Evolutionary conservation across 371 early-diverging fungal species (phyloP), one percentile per base, ranked within the genome.

Genomic region (Nematocida sp.): DNA sequence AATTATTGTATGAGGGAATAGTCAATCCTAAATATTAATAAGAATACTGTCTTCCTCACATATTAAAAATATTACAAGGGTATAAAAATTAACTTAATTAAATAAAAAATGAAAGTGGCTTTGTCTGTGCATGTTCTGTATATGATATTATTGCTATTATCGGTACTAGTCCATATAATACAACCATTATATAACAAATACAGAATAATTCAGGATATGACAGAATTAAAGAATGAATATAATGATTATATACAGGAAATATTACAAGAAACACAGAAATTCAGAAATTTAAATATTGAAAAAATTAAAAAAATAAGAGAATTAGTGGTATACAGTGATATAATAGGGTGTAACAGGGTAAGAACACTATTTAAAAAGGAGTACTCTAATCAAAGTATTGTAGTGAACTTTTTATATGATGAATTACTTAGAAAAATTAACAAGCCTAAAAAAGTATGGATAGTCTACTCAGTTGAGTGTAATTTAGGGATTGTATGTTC

Each of bases 11-110:
- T 56, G 70, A 56, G 57, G 80, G 52, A 52, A 50, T 44, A 70
- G 80, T 78, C 80, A 45, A 47, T 52, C 71, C 44, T 7, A n/a
- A 55, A 25, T 18, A 9, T 47, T 78, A 42, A 40, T 47, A 55
- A 4, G 44, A 60, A 61, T 33, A 45, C 80, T 78, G 80, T 78
- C 80, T 42, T 56, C 80, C 57, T 62, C 76, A 67, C 45, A 55
- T 64, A 64, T 55, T 9, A 27, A 11, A 58, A 58, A 58, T 58
- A 58, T 54, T 44, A 4, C 44, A 57, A 39, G 55, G 57, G 44
- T 58, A 70, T n/a, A 54, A 75, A 75, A 75, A 58, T 72, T 15
- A 72, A 66, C 45, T 72, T 54, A 20, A 64, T 42, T 23, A 61
- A 13, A 23, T 13, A 25, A 42, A 60, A 44, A 42, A 64, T 64